Conservation (phyloP, 179 eudicot species). For the Camellia oleifera region DNA sequence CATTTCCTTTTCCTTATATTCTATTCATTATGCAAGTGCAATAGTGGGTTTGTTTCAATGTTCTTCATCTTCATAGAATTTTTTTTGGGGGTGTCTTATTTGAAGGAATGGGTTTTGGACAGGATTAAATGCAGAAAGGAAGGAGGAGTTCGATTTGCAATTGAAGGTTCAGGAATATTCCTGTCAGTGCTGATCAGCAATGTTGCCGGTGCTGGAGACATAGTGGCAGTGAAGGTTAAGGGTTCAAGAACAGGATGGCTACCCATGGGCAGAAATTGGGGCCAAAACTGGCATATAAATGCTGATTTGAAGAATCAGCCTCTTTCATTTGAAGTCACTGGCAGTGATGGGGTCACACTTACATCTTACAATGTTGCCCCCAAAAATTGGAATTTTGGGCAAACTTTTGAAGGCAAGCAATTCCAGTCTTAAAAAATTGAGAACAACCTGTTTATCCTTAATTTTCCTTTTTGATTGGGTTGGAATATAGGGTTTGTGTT, state of each 20-base stretch:
- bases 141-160: constrained; percentile 76
- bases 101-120: constrained; percentile 17
- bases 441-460: not conserved
- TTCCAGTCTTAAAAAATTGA: constrained; percentile 36
- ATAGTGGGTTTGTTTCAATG: not conserved
- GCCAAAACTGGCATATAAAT: constrained; percentile 90
- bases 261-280: constrained; percentile 94
- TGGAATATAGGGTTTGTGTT: not conserved
- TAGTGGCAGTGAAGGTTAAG: constrained; percentile 67
- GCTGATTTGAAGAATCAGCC: constrained; percentile 82
- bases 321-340: constrained; percentile 81
- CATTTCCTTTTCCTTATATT: not conserved
- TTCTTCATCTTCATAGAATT: not conserved
- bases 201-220: constrained; percentile 86
- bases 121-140: constrained; percentile 90
- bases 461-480: not conserved
- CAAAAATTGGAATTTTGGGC: constrained; percentile 72
- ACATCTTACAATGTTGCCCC: constrained; percentile 78
- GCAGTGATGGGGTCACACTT: constrained; percentile 68
- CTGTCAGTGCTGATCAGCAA: constrained; percentile 76
- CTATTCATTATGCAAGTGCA: not conserved
- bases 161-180: constrained; percentile 69
- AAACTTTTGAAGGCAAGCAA: constrained; percentile 87
- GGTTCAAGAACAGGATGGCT: constrained; percentile 97
- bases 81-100: not conserved